These are phyloP conservation scores for Nidularia pulvinata DNA, from an alignment of 768 basidiomycete species.

Conservation along the genomic window DNA sequence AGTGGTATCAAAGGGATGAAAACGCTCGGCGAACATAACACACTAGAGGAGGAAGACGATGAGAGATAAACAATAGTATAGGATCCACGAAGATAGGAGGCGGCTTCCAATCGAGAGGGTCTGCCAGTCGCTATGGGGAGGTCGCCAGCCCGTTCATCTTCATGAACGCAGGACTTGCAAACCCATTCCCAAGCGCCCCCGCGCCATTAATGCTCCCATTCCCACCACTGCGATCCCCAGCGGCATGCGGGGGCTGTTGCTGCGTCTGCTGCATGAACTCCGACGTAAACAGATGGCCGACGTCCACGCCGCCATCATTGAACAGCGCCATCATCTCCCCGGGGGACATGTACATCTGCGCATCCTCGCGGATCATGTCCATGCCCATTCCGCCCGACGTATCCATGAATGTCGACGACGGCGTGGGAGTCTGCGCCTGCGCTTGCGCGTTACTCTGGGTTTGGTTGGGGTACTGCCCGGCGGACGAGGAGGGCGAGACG, in stretches of 20 bases:
- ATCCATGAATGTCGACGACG: constrained; percentile 29
- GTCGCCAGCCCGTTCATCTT: constrained; percentile 32
- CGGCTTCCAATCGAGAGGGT: not conserved
- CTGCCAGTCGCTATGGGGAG: constrained; percentile 25
- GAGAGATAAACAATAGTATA: not conserved
- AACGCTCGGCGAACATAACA: too few relatives aligned
- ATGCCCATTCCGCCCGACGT: constrained; percentile 29
- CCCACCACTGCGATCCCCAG: not conserved
- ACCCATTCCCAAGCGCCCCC: constrained; percentile 10
- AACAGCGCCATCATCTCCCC: constrained; percentile 66
- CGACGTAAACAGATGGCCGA: constrained; percentile 2
- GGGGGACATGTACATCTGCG: constrained; percentile 54
- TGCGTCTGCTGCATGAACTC: constrained; percentile 8
- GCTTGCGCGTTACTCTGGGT: constrained; percentile 4
- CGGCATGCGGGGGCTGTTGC: constrained; percentile 1
- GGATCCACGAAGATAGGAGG: not conserved
- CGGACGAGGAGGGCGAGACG: constrained; percentile 9
- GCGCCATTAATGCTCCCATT: constrained; percentile 2
- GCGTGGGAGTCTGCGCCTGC: constrained; percentile 9
- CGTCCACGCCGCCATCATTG: constrained; percentile 43
- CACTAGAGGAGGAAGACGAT: not conserved
- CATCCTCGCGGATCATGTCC: constrained; percentile 46
- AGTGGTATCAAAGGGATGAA: too few relatives aligned
- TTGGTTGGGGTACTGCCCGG: constrained; percentile 7
- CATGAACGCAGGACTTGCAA: constrained; percentile 24